Evolutionary conservation across 331 rosid species (phyloP), one percentile per base, ranked within the genome.

Genomic region (Rhamnella rubrinervis): DNA sequence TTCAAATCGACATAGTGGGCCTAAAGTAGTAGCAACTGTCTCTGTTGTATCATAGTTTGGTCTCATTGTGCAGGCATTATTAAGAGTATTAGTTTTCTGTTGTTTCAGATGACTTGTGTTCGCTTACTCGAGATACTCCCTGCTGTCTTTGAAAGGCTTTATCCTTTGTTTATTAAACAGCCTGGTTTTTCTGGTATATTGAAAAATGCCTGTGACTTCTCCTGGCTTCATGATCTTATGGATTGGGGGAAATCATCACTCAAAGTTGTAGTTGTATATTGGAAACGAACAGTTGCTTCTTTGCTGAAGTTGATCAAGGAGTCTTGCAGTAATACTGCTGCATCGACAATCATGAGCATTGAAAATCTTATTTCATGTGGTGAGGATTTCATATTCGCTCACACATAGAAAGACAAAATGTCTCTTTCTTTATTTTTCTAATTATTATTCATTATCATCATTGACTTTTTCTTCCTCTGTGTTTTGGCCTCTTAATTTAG

Each of bases 241-340:
- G 88, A 87, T 73, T 93, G 98, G 97, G 86, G 98, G 19, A 93
- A 82, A 84, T 93, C 98, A 74, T 79, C 88, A 59, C 97, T 93
- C 67, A 85, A 84, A 81, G 97, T 89, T 74, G 85, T 91, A 66
- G 74, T 84, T 35, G 86, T 92, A 75, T 93, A 93, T 71, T 93
- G 98, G 98, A 86, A 83, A 82, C 78, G 87, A 63, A 73, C 96
- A 68, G 74, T 88, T 61, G 67, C 82, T 66, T 71, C 81, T 68
- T 74, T 88, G 85, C 80, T 93, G 83, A 84, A 82, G 69, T 85
- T 76, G 77, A 73, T 91, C 50, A 93, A 86, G 76, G 83, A 71
- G 59, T 85, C 80, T 15, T 78, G 80, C 78, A 62, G 83, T 71
- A 71, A 76, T 75, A 66, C 80, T 78, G 83, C 74, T 67, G 68